Conservation (phyloP, 1,284 basidiomycete species). For the Puccinia hordei region DNA sequence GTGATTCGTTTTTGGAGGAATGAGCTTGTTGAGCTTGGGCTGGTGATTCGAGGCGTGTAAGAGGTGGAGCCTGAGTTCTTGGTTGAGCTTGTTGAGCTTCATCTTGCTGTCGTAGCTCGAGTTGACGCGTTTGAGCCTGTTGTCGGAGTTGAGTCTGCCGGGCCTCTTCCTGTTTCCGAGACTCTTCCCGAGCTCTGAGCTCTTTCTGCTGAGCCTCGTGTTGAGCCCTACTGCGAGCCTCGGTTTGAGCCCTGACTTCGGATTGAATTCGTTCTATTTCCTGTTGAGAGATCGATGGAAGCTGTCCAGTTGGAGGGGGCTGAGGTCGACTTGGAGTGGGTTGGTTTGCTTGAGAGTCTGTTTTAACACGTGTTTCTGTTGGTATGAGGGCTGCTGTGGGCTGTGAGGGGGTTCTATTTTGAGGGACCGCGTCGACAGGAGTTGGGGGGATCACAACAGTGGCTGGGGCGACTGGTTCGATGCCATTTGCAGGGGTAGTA, state of each 20-base stretch:
- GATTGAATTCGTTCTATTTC: constrained; percentile 3
- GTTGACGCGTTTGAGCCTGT: constrained; percentile 13
- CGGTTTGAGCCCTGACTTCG: constrained; percentile 7
- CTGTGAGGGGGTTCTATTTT: neutral
- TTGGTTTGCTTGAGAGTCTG: neutral
- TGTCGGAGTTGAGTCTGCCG: constrained; percentile 19
- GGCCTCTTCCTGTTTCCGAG: constrained; percentile 6
- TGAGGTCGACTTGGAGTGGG: neutral
- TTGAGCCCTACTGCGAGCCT: neutral
- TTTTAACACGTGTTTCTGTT: neutral
- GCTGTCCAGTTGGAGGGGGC: neutral
- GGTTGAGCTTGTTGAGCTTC: constrained; percentile 28
- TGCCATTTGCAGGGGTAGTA: neutral
- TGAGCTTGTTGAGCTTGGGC: neutral
- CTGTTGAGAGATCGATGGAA: constrained; percentile 7
- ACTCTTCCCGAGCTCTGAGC: neutral
- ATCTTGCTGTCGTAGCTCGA: constrained; percentile 1
- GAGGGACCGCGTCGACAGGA: neutral
- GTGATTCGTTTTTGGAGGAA: neutral
- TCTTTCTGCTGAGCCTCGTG: neutral
- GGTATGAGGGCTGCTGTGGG: neutral
- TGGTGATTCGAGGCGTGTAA: neutral
- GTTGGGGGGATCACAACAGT: neutral
- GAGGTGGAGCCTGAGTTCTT: neutral
- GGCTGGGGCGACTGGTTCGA: neutral